Base-by-base conservation (phyloP, 768 basidiomycete species). In the Clathrus columnatus region DNA sequence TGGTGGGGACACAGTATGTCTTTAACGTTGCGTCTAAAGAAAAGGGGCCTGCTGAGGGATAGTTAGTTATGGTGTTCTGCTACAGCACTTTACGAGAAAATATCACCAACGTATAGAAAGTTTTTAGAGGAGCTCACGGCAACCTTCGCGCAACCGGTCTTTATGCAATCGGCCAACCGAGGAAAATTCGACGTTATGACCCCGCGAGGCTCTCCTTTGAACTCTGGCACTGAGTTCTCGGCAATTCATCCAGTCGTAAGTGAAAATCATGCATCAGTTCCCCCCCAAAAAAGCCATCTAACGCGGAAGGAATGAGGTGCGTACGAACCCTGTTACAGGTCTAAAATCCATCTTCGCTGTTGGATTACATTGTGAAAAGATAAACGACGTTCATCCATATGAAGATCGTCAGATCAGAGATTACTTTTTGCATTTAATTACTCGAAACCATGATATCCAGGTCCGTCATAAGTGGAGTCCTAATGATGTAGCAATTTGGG, bases 71-170 rank as follows among this genome's bases (percentile, higher is more conserved):
- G 67, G 66, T 42, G 51, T 21, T 63, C 61, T n/a, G 54, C 51
- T 50, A 67, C 67, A 59, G 61, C 65, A 8, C 54, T 57, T 6
- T 67, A 68, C 59, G 67, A 69, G 54, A 50, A 58, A 27, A 61
- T 71, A 55, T 62, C 67, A 8, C 65, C 66, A 1, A 51, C 62
- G 3, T 63, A 65, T 53, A 57, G 57, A 4, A 47, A 52, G 14
- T 67, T 67, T 58, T 62, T 71, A 48, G 66, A 69, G 18, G 61
- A 58, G 21, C 56, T 69, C 32, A 67, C 67, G 16, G 66, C 62
- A 10, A 60, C 63, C 16, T 67, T 70, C 61, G 61, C 67, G 67
- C 50, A 59, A 68, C 24, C 65, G 51, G 5, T 67, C 53, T 71
- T 71, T 64, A 62, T 64, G 20, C 59, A 62, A 20, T 67, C 68